Base-by-base conservation (phyloP, 768 basidiomycete genomes). In the Mycena galericulata region DNA sequence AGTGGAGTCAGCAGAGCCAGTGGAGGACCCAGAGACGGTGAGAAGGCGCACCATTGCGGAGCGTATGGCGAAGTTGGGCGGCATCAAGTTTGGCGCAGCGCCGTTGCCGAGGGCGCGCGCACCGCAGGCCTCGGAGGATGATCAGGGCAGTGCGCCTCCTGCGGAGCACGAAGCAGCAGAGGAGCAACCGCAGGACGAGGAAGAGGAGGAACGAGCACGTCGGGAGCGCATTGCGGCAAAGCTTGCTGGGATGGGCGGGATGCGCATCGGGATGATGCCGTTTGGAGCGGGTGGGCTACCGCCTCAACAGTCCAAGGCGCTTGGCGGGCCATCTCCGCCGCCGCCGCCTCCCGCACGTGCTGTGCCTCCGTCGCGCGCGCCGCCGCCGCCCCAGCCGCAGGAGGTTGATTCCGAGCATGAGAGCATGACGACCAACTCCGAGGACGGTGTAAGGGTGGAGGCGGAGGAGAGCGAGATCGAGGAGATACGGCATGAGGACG, bases 41-140 rank as follows among this genome's bases (percentile, higher is more conserved):
- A 84, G 90, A 53, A 86, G 90, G 26, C 85, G 84, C 32, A 92
- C 92, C 2, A 93, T 98, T 40, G 95, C 96, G 1, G 95, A 97
- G 65, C 87, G 96, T n/a, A 97, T 98, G 96, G 96, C 96, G 1
- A 94, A 90, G 74, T 83, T 98, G 0, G 95, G 96, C 18, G 94
- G 93, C 4, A 90, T 97, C 75, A 88, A 87, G 68, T 92, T 96
- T 70, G 94, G 94, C 1, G 89, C 86, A 47, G 91, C 91, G 18
- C 88, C 89, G 10, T 26, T 67, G 12, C 82, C 84, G 20, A 75
- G 78, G 45, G 82, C 83, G 2, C 77, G 82, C 20, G 79, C 81
- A 6, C 82, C 82, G 0, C 84, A 55, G 47, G 43, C 74, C 26
- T 27, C 70, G 3, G 75, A 71, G 24, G 75, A 67, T 55, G 55